Evolutionary conservation across 2,329 filamentous ascomycete species (phyloP), one percentile per base, ranked within the genome.

Genomic region (Cucurbitaria berberidis): DNA sequence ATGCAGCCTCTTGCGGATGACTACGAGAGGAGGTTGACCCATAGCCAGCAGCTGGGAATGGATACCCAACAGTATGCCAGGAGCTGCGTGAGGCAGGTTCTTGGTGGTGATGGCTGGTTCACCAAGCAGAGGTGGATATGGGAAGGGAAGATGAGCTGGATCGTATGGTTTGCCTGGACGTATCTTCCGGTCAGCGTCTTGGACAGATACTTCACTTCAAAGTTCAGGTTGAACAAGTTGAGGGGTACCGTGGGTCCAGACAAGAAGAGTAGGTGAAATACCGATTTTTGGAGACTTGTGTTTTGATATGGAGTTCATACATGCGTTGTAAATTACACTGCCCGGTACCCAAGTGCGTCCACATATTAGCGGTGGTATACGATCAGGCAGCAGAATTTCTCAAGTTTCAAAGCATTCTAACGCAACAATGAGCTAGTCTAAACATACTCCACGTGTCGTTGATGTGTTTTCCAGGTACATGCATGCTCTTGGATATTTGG

Each of bases 41-140:
- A 86, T 61, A 83, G 80, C 58, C 84, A 86, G 64, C 76, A 81
- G 27, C 77, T 80, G 19, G 70, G 71, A 18, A 83, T 85, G 76
- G 73, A 80, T 24, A 80, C 80, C 40, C 75, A 81, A 39, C 70
- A 71, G 21, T 87, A 86, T 69, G 84, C 84, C 15, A 72, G 74
- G 48, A 79, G 77, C 32, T 84, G 86, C 3, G 84, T 86, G 5
- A 69, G 69, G 8, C 78, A 84, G 62, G 75, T 86, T 10, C 64
- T 86, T 42, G 74, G 48, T 10, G 65, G 68, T 7, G 68, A 73
- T 32, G 63, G 69, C 10, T 64, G 63, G 57, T 55, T 65, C 26
- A 48, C 51, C 68, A 66, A 80, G 74, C 77, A 76, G 66, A 71
- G 78, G 40, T 80, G 79, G 78, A 62, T 84, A 13, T 85, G 82